Base-by-base conservation (phyloP, 371 early-diverging fungal genomes). In the Mucor saturninus region DNA sequence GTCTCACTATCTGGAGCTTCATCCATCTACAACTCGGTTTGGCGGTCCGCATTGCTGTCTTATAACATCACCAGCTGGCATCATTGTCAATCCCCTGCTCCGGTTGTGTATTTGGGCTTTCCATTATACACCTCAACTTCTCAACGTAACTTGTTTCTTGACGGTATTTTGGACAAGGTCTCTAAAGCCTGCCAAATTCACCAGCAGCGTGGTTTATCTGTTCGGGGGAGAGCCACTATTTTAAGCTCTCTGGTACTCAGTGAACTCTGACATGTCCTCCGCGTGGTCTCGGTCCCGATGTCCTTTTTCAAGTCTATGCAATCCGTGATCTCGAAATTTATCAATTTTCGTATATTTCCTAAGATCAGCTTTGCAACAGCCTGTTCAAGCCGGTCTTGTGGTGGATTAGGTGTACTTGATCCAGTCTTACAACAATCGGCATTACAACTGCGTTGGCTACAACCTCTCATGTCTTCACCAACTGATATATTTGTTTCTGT, bases 261-360 rank as follows among this genome's bases (percentile, higher is more conserved):
- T 6, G 58, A 56, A 8, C 42, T 68, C 2, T 77, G 77, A 72
- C 71, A 77, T 56, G 46, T 70, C 3, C 51, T 69, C 0, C 57
- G 73, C 9, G 40, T 72, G 0, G 42, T 57, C 28, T 15, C 54
- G 0, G 58, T 57, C 0, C 59, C 72, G 4, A 14, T 5, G 2
- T 13, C 6, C 0, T 60, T 40, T 10, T 49, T 66, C 21, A 35
- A 39, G 2, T 13, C 2, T 0, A 10, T 71, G 2, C 30, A 57
- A 28, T 58, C 56, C 2, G 15, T 56, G 1, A 57, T 58, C 11
- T 15, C 29, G 6, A 28, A 46, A 2, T 71, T 71, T 38, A 9
- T 71, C 13, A 54, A 38, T 14, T 38, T 28, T 35, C 40, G 43
- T 4, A 63, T 56, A 26, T 71, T 59, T 14, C 67, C 71, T 1